A percentile compares a stretch with the other conserved stretches of the same genome.
phyloP scores from a whole-genome alignment of 495 filamentous ascomycete species.

The Emericellopsis terricola region DNA sequence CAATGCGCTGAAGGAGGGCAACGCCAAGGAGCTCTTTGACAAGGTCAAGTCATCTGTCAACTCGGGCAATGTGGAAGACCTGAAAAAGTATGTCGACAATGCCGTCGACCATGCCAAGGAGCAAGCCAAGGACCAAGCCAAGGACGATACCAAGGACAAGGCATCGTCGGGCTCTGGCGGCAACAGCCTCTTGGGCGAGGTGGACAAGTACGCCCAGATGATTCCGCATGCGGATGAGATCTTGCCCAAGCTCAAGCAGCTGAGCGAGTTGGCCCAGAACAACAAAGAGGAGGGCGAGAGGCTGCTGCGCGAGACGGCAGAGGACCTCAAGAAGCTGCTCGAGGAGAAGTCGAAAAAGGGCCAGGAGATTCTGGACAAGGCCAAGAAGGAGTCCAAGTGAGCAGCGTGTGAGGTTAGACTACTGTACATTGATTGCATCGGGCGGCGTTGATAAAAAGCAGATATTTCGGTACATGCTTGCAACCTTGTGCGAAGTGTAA shows the following conservation, averaged over 20 bases:
- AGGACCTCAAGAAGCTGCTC: constrained; percentile 29
- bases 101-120: too few relatives aligned
- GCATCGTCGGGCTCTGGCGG: constrained; percentile 8
- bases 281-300: constrained; percentile 41
- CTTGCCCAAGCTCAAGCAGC: constrained; percentile 32
- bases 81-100: constrained; percentile 43
- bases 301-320: constrained; percentile 38
- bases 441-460: too few relatives aligned
- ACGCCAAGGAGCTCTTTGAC: constrained; percentile 32
- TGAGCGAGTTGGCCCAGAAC: constrained; percentile 35
- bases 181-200: constrained; percentile 10
- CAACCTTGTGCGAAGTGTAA: too few relatives aligned
- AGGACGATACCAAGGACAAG: constrained; percentile 32
- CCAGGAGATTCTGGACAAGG: constrained; percentile 19
- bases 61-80: constrained; percentile 31
- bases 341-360: constrained; percentile 22
- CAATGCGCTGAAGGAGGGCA: constrained; percentile 38
- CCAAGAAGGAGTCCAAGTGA: constrained; percentile 10
- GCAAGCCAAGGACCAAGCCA: constrained; percentile 30
- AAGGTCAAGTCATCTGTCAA: constrained; percentile 34
- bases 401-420: too few relatives aligned
- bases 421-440: too few relatives aligned
- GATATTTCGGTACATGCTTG: too few relatives aligned
- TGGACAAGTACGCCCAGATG: constrained; percentile 32
- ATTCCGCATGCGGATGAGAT: constrained; percentile 32